Evolutionary conservation across 2,329 filamentous ascomycete species (phyloP).

Genomic region (Cercospora canescens): DNA sequence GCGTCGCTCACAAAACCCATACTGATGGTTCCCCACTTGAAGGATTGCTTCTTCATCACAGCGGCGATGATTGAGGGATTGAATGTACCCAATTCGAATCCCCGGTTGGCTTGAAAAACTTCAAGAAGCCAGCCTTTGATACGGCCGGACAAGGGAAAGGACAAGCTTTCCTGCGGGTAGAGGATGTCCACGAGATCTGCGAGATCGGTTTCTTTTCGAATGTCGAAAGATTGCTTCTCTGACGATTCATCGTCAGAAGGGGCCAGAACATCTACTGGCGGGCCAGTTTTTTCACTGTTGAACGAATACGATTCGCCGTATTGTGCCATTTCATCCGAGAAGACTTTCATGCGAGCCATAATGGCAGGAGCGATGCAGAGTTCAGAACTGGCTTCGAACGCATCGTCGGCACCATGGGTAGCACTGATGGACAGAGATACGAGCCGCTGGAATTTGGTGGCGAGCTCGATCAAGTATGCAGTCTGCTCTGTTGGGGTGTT

Average conservation of each 20-base stretch:
- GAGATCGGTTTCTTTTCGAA: slow-evolving; percentile 2
- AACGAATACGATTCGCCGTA: slow-evolving; percentile 33
- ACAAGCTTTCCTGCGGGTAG: not conserved
- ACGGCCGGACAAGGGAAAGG: slow-evolving; percentile 32
- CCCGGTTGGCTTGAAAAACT: slow-evolving; percentile 11
- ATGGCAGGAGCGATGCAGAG: slow-evolving; percentile 40
- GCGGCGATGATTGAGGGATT: slow-evolving; percentile 41
- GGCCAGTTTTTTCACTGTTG: not conserved
- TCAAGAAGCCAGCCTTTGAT: slow-evolving; percentile 11
- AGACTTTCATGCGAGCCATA: slow-evolving; percentile 31
- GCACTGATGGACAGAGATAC: slow-evolving; percentile 37
- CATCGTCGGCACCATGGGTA: slow-evolving; percentile 38
- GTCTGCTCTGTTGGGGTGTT: slow-evolving; percentile 49
- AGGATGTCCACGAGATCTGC: slow-evolving; percentile 13
- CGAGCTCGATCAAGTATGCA: slow-evolving; percentile 48
- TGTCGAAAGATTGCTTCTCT: not conserved
- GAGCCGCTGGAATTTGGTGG: slow-evolving; percentile 41
- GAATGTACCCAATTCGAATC: slow-evolving; percentile 48
- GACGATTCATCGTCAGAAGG: slow-evolving; percentile 6
- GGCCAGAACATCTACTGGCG: too few relatives aligned
- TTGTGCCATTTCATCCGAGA: slow-evolving; percentile 29
- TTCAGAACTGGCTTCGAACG: slow-evolving; percentile 36
- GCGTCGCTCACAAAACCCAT: slow-evolving; percentile 53
- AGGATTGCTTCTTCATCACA: slow-evolving; percentile 44
- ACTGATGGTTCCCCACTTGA: slow-evolving; percentile 46